Evolutionary conservation across 306 rosid species (phyloP).

Genomic region (Castanospermum australe): DNA sequence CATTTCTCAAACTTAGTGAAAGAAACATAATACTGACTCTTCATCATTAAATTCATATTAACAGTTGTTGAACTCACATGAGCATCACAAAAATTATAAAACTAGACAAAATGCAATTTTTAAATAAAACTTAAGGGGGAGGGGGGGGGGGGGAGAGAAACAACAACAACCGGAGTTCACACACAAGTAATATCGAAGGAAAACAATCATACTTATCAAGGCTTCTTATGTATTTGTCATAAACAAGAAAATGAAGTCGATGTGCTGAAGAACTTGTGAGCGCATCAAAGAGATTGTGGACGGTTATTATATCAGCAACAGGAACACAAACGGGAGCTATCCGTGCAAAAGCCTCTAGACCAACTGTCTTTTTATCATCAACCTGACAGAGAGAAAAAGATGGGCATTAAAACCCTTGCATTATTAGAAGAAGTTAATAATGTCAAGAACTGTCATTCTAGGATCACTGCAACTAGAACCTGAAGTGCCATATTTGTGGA

Average conservation of each 20-base stretch:
- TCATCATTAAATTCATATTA: neutral
- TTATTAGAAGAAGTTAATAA: neutral
- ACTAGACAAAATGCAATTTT: neutral
- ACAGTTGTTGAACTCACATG: neutral
- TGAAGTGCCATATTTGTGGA: constrained; percentile 84
- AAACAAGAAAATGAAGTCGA: constrained; percentile 83
- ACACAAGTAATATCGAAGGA: constrained; percentile 20
- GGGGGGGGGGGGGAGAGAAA: too few species aligned
- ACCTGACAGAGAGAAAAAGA: constrained; percentile 42
- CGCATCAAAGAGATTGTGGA: constrained; percentile 75
- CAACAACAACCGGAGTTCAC: neutral
- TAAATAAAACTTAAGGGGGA: too few species aligned
- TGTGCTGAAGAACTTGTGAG: constrained; percentile 62
- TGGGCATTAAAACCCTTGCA: neutral
- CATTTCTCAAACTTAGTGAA: neutral
- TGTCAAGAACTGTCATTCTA: neutral
- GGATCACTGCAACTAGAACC: constrained; percentile 38
- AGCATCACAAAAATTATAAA: neutral
- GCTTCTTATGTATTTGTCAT: constrained; percentile 78
- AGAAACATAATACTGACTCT: neutral
- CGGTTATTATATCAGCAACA: constrained; percentile 80
- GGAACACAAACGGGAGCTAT: constrained; percentile 78
- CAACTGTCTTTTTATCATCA: constrained; percentile 81
- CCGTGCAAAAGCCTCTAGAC: constrained; percentile 83
- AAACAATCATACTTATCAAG: constrained; percentile 65